Evolutionary conservation across 352 stramenopile genomes (phyloP).

Genomic region (Pythium rhizo-oryzae): DNA sequence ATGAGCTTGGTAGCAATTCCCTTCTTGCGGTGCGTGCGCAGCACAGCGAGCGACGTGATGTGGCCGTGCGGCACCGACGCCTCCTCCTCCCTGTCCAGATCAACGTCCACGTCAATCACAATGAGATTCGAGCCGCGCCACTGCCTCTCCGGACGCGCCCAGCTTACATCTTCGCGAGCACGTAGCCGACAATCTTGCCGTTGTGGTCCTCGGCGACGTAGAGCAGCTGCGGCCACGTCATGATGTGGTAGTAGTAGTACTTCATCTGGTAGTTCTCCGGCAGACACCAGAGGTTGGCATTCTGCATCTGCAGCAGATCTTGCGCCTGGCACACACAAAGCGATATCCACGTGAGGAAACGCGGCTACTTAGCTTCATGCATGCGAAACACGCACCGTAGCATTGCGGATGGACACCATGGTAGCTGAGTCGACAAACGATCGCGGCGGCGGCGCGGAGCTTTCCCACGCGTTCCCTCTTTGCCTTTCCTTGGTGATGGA

Average conservation of each 20-base stretch:
- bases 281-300: conserved; percentile 99
- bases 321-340: conserved; percentile 51
- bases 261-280: conserved; percentile 99
- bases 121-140: conserved; percentile 1
- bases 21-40: conserved; percentile 97
- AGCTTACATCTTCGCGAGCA: conserved; percentile 99
- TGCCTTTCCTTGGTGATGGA: not conserved
- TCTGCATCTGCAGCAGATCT: conserved; percentile 99
- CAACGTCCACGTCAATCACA: not conserved
- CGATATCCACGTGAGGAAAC: not conserved
- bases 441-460: not conserved
- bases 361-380: not conserved
- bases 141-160: not conserved
- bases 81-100: conserved; percentile 31
- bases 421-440: not conserved
- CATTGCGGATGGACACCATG: conserved; percentile 97
- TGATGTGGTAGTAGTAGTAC: conserved; percentile 99
- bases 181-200: conserved; percentile 99
- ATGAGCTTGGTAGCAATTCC: conserved; percentile 99
- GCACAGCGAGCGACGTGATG: conserved; percentile 98
- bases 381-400: conserved; percentile 75
- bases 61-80: conserved; percentile 80
- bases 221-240: conserved; percentile 99
- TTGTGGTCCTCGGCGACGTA: conserved; percentile 98
- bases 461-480: conserved; percentile 27